Evolutionary conservation across 129 eudicot species (phyloP), one percentile per base, ranked within the genome.

Genomic region (Erigeron canadensis): DNA sequence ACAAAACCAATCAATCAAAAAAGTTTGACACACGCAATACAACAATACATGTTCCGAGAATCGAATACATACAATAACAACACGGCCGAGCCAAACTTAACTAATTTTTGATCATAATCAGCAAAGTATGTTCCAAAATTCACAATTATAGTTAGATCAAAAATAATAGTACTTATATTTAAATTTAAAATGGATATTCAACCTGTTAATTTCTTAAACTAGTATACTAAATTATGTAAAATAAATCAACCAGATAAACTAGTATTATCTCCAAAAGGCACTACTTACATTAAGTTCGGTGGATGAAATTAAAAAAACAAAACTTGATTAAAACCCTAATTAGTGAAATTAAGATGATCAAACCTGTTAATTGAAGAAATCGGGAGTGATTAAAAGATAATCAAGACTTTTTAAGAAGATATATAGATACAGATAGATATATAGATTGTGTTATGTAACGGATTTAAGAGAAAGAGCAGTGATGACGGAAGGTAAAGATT

Each of bases 401-500:
- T 72, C 45, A 60, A 44, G 61, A 61, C 69, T 61, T 72, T 69
- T 60, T 2, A 46, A 5, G 62, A 28, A 28, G 2, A 23, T 23
- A 23, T 23, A 23, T 23, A 72, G 61, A 46, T 72, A 45, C 8
- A 47, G 69, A 28, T 28, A 1, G 34, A 72, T 48, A 46, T 72
- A 45, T 11, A 47, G 69, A 28, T 28, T 28, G 34, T 28, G 34
- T 43, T 10, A 6, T 43, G 47, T 6, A 6, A 43, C 47, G 9
- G 11, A 7, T 43, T 43, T 7, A 6, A 6, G n/a, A 43, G 47
- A 10, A 43, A 43, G 47, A 43, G 69, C 70, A 48, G 19, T n/a
- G 77, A 73, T 73, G 77, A 62, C 70, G 70, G 77, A 73, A 61
- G 9, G 40, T 11, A 43, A 43, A 74, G 79, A 75, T 75, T 75